Evolutionary conservation across 768 basidiomycete species (phyloP).

Genomic region (Russula foetens): DNA sequence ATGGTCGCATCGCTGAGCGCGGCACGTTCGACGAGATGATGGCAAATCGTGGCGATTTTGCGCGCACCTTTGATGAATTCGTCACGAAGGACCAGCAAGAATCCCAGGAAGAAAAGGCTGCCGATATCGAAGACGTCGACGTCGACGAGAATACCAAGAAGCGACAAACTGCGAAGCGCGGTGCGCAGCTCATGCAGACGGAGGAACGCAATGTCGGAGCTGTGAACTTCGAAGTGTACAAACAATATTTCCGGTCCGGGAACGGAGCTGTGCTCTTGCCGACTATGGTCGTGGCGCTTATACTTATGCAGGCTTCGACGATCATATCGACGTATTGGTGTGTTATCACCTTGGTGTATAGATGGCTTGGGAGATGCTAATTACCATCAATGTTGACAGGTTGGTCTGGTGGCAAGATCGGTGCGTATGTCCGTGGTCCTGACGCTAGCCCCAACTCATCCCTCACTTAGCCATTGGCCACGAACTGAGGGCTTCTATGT

Average conservation of each 20-base stretch:
- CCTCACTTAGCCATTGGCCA: constrained; percentile 40
- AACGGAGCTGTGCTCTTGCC: constrained; percentile 60
- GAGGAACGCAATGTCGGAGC: constrained; percentile 81
- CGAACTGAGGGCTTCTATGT: constrained; percentile 65
- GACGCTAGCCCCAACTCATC: constrained; percentile 11
- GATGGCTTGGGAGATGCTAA: constrained; percentile 8
- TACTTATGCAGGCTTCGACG: constrained; percentile 58
- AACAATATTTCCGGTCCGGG: constrained; percentile 60
- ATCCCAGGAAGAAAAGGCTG: constrained; percentile 35
- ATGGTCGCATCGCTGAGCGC: constrained; percentile 71
- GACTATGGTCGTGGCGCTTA: constrained; percentile 48
- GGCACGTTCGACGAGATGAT: constrained; percentile 76
- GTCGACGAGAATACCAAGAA: constrained; percentile 33
- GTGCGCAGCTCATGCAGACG: constrained; percentile 63
- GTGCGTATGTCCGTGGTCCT: constrained; percentile 27
- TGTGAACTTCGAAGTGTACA: constrained; percentile 46
- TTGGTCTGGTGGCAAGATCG: constrained; percentile 81
- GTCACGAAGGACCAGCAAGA: constrained; percentile 50
- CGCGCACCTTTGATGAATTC: constrained; percentile 41
- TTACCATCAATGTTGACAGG: constrained; percentile 30
- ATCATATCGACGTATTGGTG: constrained; percentile 74
- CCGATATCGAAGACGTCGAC: constrained; percentile 30
- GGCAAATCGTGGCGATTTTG: constrained; percentile 53
- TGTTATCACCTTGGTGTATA: constrained; percentile 19
- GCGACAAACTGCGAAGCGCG: constrained; percentile 29